These are phyloP conservation scores for Alternaria rosae DNA, from an alignment of 2,329 filamentous ascomycete species.

Conservation along the genomic window DNA sequence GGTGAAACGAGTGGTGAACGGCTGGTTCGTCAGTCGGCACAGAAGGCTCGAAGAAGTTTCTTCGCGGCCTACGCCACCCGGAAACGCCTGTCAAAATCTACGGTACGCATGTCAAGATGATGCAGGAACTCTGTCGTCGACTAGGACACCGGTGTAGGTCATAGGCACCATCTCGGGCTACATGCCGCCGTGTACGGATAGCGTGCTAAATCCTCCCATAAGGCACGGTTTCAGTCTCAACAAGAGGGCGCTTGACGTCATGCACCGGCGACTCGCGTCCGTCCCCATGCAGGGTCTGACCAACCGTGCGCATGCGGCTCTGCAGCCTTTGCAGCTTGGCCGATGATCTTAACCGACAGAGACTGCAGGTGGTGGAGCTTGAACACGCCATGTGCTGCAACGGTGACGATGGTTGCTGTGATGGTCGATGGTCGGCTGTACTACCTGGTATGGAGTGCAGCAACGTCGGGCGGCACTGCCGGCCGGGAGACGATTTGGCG, in stretches of 20 bases:
- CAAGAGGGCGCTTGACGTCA: conserved; percentile 33
- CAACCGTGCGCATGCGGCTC: conserved; percentile 37
- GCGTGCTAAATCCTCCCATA: conserved; percentile 25
- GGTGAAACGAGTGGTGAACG: conserved; percentile 1
- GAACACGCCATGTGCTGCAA: conserved; percentile 21
- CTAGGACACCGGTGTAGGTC: background rate
- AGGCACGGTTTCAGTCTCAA: conserved; percentile 29
- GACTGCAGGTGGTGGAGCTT: conserved; percentile 21
- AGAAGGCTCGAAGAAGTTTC: background rate
- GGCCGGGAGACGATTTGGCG: conserved; percentile 10
- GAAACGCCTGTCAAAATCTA: background rate
- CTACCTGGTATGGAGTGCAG: conserved; percentile 17
- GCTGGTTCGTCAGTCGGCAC: background rate
- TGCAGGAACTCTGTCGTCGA: conserved; percentile 7
- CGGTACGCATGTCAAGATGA: background rate
- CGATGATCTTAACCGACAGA: conserved; percentile 34
- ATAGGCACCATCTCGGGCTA: conserved; percentile 16
- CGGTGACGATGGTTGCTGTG: conserved; percentile 18
- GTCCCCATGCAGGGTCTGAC: conserved; percentile 31
- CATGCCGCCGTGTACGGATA: conserved; percentile 21
- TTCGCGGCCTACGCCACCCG: conserved; percentile 1
- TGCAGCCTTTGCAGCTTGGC: conserved; percentile 38
- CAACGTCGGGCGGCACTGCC: conserved; percentile 9
- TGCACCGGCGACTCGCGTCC: conserved; percentile 11
- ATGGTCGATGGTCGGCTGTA: conserved; percentile 18